Base-by-base conservation (phyloP, 495 filamentous ascomycete genomes). In the Pyrenopolyporus hunteri region DNA sequence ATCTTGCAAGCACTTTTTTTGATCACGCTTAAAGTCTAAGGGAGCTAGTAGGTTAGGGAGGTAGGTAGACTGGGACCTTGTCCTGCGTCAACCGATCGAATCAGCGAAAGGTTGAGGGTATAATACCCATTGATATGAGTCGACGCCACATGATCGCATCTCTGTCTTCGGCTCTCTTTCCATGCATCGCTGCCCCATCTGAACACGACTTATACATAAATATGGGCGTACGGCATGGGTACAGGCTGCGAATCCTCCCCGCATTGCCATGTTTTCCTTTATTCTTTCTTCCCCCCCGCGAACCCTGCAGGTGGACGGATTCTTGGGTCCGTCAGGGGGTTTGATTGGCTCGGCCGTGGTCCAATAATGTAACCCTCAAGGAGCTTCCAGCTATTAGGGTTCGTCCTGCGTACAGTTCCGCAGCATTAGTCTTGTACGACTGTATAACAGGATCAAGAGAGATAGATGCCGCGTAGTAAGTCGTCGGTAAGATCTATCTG, bases 181-280 rank as follows among this genome's bases (percentile, higher is more conserved):
- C 56, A 59, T 65, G 62, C 62, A 65, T 65, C 29, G 56, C 62
- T 59, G 62, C 51, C 62, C 60, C 62, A 51, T 36, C 40, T 54
- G 39, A 37, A 54, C 28, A 19, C 14, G 33, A 40, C 13, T 25
- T 23, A 42, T 42, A 13, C 17, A 36, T 36, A 14, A 6, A 14
- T 36, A 36, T 14, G 32, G n/a, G 16, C 32, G 11, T 6, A 35
- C 14, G 32, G 23, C 6, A 20, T 17, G 16, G 2, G 33, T 36
- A 59, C 55, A 50, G 57, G 56, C 28, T 65, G 37, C 25, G 37
- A 59, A 28, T 36, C 56, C 58, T 5, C 45, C 45, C 56, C 48
- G 40, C 53, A 57, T 64, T 43, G 20, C 48, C 46, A 57, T 52
- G 46, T 16, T 37, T 50, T 53, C 36, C 28, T 28, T n/a, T 8